These are phyloP conservation scores for Cercospora brassicicola DNA, from an alignment of 2,329 filamentous ascomycete species.

Conservation along the genomic window DNA sequence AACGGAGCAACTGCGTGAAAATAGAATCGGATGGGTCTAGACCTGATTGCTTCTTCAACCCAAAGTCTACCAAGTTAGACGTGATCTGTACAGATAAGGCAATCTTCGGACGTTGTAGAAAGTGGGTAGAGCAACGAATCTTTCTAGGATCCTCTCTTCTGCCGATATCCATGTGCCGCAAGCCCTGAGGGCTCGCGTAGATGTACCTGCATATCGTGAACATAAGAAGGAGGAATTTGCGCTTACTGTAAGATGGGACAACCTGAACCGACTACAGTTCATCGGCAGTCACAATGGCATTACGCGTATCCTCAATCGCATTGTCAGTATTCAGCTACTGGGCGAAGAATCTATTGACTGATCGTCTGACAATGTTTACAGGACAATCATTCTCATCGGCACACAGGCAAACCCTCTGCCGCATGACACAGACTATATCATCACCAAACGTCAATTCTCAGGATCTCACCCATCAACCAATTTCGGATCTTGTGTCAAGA, in stretches of 20 bases:
- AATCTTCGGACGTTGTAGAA: not conserved
- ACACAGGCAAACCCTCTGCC: not conserved
- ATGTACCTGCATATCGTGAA: not conserved
- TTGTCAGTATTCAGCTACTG: not conserved
- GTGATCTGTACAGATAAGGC: not conserved
- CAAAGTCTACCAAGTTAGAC: too few relatives aligned
- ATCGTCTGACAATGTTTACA: not conserved
- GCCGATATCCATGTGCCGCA: too few relatives aligned
- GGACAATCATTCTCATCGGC: not conserved
- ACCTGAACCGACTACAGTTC: too few relatives aligned
- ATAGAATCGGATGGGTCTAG: too few relatives aligned
- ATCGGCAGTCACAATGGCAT: not conserved
- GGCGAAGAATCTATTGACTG: not conserved
- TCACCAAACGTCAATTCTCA: not conserved
- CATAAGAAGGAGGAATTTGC: not conserved
- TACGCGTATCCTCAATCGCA: not conserved
- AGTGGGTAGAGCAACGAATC: not conserved
- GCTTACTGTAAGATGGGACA: not conserved
- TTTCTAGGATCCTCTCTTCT: not conserved
- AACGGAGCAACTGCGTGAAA: not conserved
- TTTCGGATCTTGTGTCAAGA: not conserved
- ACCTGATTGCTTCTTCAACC: too few relatives aligned
- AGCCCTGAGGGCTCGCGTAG: not conserved
- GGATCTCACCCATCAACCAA: not conserved
- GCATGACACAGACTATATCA: not conserved